Percentiles rank a stretch among this genome's conserved stretches.
phyloP scores from a whole-genome alignment of 805 yeast genomes.

The Candida multigemmis region DNA sequence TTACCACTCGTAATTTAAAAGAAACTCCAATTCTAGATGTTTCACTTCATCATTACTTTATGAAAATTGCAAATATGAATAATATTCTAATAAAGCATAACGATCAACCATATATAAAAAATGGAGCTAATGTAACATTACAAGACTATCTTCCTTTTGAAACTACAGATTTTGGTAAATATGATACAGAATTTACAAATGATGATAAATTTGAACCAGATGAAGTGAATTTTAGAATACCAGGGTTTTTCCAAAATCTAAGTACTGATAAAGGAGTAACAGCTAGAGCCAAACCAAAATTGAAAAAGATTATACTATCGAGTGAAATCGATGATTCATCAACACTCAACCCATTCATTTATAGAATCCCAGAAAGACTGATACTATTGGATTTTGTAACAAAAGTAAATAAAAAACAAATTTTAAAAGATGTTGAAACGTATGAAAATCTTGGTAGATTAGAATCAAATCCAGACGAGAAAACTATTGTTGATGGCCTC shows the following conservation, averaged over 20 bases:
- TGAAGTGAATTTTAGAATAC: constrained; percentile 13
- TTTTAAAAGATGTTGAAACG: constrained; percentile 11
- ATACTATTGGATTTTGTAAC: constrained; percentile 61
- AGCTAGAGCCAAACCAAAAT: constrained; percentile 9
- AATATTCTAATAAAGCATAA: constrained; percentile 21
- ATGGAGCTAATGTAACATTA: constrained; percentile 8
- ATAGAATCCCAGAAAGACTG: constrained; percentile 60
- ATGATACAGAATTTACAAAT: constrained; percentile 5
- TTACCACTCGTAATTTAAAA: constrained; percentile 36
- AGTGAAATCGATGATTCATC: constrained; percentile 6
- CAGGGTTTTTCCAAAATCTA: constrained; percentile 19
- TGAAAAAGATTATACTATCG: constrained; percentile 12
- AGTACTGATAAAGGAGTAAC: constrained; percentile 11
- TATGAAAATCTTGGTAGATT: constrained; percentile 14
- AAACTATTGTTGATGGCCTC: constrained; percentile 15
- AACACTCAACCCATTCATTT: constrained; percentile 37
- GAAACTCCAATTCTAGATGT: constrained; percentile 49
- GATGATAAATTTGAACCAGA: constrained; percentile 3
- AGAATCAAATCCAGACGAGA: constrained; percentile 10
- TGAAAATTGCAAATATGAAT: constrained; percentile 17
- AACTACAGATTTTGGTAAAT: constrained; percentile 11
- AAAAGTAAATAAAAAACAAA: constrained; percentile 29
- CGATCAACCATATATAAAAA: constrained; percentile 23
- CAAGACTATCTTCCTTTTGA: constrained; percentile 23
- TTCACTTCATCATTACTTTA: constrained; percentile 23